Base-by-base conservation (phyloP, 108 stramenopile species). In the Chaetoceros tenuissimus region DNA sequence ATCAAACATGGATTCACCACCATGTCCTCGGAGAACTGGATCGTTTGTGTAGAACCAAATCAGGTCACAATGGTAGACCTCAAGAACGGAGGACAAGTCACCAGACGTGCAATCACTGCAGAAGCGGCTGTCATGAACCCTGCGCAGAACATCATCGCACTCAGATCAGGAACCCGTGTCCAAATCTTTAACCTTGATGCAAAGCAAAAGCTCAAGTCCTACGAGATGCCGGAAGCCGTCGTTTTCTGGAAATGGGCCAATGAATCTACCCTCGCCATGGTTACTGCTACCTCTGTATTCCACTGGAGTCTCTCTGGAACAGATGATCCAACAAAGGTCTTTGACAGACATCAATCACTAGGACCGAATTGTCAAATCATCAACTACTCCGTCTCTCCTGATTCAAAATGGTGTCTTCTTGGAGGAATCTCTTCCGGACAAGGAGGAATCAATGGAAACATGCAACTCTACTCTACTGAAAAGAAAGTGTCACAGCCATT, bases 91-190 rank as follows among this genome's bases (percentile, higher is more conserved):
- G 94, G 90, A 26, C 77, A 87, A 44, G 95, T 97, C 25, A 94
- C 89, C 45, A 82, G 95, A 22, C 88, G 94, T 55, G 93, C 94
- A 18, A 99, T 99, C 57, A 85, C 93, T 49, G 97, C 98, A 3
- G 97, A 97, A 53, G 97, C 98, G 10, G 96, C 97, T 60, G 86
- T 99, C 48, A 99, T 99, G 98, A 96, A 97, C 80, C 98, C 98
- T 8, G 51, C 62, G 27, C 84, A 85, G 53, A 82, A 75, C 61
- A 89, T 99, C 62, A 63, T 98, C 17, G 98, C 98, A 31, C 83
- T 99, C 40, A 82, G 98, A 63, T 85, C 79, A 25, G 89, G 85
- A 27, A 88, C 78, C 20, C 82, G 73, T 51, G 84, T 99, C 56
- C 99, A 99, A 75, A 90, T 98, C 65, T 98, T 98, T 80, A 96